These are phyloP conservation scores for Friedmanniomyces simplex DNA, from an alignment of 495 filamentous ascomycete species.

Conservation along the genomic window DNA sequence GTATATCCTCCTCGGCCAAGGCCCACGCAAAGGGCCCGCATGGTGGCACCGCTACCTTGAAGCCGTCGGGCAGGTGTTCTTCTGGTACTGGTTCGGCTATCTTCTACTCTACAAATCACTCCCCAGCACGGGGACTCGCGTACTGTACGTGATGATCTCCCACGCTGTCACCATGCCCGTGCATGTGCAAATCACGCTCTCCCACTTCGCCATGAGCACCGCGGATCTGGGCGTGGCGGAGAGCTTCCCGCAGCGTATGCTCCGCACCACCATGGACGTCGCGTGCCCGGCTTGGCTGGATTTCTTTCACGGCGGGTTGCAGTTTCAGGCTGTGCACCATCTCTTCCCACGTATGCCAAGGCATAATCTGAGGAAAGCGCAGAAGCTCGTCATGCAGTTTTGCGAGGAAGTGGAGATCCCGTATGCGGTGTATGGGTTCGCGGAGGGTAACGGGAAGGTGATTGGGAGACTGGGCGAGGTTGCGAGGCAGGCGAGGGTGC, in stretches of 20 bases:
- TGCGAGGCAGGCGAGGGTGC: constrained; percentile 71
- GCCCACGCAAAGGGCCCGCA: constrained; percentile 70
- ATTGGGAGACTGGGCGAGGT: constrained; percentile 78
- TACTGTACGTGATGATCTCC: constrained; percentile 72
- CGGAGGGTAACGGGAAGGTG: constrained; percentile 82
- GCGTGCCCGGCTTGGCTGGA: constrained; percentile 94
- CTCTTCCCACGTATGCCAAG: constrained; percentile 88
- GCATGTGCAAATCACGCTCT: constrained; percentile 92
- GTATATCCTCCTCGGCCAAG: constrained; percentile 63
- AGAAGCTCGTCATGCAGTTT: constrained; percentile 77
- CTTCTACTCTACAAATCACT: constrained; percentile 66
- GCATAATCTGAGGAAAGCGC: constrained; percentile 78
- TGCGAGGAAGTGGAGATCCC: constrained; percentile 86
- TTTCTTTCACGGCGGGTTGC: constrained; percentile 90
- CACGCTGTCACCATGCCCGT: constrained; percentile 80
- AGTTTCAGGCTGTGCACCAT: constrained; percentile 96
- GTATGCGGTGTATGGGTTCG: constrained; percentile 89
- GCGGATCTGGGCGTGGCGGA: constrained; percentile 67
- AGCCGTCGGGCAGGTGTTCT: constrained; percentile 64
- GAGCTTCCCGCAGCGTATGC: constrained; percentile 93
- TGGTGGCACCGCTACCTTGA: constrained; percentile 88
- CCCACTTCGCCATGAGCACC: constrained; percentile 95
- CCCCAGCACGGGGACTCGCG: constrained; percentile 56
- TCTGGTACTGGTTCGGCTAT: constrained; percentile 68
- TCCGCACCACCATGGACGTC: constrained; percentile 96